phyloP scores from a whole-genome alignment of 257 asterid species.

The Parsonsia alboflavescens region DNA sequence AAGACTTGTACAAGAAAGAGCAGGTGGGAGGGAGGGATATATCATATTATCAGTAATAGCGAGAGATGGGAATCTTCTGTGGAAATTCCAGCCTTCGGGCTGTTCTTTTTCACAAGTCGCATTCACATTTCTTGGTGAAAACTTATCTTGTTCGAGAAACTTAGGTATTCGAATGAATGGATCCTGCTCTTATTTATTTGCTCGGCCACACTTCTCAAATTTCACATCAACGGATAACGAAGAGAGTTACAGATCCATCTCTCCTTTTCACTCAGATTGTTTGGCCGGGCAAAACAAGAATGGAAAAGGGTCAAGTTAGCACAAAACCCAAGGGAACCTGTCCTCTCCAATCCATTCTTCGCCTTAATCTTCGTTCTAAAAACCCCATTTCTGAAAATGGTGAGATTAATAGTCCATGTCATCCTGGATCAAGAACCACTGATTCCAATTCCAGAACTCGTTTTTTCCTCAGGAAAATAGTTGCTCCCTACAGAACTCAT shows the following conservation, averaged over 20 bases:
- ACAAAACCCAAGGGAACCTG: constrained; percentile 3
- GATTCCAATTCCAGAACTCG: background rate
- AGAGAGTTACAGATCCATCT: too few relatives aligned
- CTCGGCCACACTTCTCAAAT: background rate
- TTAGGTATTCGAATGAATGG: too few relatives aligned
- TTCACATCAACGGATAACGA: background rate
- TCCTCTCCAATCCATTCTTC: constrained; percentile 1
- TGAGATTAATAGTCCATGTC: background rate
- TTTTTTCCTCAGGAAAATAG: background rate
- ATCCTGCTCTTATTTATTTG: background rate
- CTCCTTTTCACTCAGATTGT: background rate
- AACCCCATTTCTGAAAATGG: background rate
- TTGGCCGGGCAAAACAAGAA: background rate
- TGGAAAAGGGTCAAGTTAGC: background rate
- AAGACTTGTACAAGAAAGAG: background rate
- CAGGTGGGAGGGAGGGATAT: background rate
- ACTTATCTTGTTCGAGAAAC: background rate
- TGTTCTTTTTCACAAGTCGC: background rate
- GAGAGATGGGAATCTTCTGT: constrained; percentile 9
- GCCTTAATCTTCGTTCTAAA: background rate
- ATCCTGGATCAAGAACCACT: background rate
- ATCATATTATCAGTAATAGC: too few relatives aligned
- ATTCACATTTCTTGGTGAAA: constrained; percentile 7
- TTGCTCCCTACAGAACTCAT: background rate
- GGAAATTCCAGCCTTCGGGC: background rate